Evolutionary conservation across 2,329 filamentous ascomycete genomes (phyloP).

Genomic region (Mycocentrospora acerina): DNA sequence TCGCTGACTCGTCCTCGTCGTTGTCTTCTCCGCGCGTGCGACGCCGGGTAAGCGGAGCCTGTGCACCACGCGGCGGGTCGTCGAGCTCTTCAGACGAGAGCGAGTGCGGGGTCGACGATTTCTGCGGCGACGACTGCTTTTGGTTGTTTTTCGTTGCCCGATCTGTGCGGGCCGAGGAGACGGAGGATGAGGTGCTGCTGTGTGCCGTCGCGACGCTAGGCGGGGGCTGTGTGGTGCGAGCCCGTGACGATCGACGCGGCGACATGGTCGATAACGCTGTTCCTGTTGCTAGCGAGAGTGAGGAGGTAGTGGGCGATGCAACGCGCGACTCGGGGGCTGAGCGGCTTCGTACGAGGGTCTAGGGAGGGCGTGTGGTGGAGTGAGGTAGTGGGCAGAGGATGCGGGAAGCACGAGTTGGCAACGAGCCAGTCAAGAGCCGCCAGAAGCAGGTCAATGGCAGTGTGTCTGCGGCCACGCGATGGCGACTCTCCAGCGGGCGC

Average conservation of each 20-base stretch:
- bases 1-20: conserved; percentile 52
- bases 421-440: conserved; percentile 7
- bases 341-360: conserved; percentile 16
- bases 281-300: conserved; percentile 1
- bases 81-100: conserved; percentile 68
- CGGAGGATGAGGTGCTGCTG: conserved; percentile 72
- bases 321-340: conserved; percentile 3
- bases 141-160: conserved; percentile 70
- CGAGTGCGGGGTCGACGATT: conserved; percentile 73
- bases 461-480: conserved; percentile 9
- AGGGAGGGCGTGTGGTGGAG: conserved; percentile 9
- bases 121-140: conserved; percentile 72
- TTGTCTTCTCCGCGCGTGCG: conserved; percentile 76
- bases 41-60: conserved; percentile 69
- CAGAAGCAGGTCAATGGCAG: conserved; percentile 13
- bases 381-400: conserved; percentile 14
- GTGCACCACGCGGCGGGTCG: conserved; percentile 54
- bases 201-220: conserved; percentile 68
- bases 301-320: conserved; percentile 1
- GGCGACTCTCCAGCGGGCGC: conserved; percentile 8
- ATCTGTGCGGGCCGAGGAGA: conserved; percentile 72
- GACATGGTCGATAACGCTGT: conserved; percentile 50
- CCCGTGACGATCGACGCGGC: conserved; percentile 88
- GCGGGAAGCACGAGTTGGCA: conserved; percentile 11
- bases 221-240: conserved; percentile 72